Conservation (phyloP, 345 rosid species). For the Dimocarpus longan region DNA sequence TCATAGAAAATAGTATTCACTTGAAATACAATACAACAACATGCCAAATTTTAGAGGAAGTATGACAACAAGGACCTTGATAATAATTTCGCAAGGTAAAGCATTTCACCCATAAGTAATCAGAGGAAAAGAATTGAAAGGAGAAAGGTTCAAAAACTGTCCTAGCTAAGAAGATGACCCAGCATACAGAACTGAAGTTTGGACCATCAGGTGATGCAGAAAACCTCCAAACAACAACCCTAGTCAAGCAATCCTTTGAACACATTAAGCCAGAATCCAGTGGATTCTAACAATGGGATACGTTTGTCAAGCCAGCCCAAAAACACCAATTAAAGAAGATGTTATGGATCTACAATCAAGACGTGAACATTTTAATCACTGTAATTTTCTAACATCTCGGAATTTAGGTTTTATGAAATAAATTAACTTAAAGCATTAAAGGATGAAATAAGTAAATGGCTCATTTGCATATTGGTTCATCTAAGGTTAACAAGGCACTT, state of each 20-base stretch:
- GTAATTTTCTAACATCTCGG: background rate
- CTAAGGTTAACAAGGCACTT: background rate
- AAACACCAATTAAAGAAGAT: background rate
- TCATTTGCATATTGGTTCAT: conserved; percentile 1
- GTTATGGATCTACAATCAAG: background rate
- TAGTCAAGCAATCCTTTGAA: background rate
- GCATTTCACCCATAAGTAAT: background rate
- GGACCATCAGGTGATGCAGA: background rate
- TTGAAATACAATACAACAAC: background rate
- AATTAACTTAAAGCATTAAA: background rate
- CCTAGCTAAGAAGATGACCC: background rate
- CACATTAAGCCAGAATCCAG: background rate
- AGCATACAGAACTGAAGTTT: background rate
- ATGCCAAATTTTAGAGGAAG: background rate
- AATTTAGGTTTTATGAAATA: conserved; percentile 1
- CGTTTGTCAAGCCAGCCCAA: background rate
- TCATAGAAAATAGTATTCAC: background rate
- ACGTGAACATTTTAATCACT: background rate
- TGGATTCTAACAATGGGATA: background rate
- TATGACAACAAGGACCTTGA: background rate
- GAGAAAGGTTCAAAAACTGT: background rate
- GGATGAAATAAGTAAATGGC: background rate
- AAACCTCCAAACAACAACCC: background rate
- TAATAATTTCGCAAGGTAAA: background rate
- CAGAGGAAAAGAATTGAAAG: background rate